Conservation (phyloP, 2,329 filamentous ascomycete species). For the Botrytis pseudocinerea region DNA sequence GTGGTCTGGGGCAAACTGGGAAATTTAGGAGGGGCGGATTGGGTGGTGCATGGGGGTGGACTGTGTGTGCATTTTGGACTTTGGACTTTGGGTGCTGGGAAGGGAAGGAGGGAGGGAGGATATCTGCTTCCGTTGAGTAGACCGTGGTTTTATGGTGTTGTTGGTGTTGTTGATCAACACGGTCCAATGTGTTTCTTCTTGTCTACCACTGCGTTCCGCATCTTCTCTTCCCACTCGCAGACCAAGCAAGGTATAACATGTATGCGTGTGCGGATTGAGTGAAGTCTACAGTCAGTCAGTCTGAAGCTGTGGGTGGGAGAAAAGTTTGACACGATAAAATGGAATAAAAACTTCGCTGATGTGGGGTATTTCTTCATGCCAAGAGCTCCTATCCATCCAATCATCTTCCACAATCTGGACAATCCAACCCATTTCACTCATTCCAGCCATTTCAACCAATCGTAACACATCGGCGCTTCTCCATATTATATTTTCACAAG, state of each 20-base stretch:
- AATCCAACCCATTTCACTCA: neutral
- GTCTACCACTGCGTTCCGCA: neutral
- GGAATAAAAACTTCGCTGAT: neutral
- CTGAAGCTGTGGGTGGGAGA: neutral
- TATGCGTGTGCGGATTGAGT: neutral
- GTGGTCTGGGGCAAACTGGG: neutral
- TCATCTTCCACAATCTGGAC: neutral
- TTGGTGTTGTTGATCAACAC: neutral
- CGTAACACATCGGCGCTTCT: conserved; percentile 5
- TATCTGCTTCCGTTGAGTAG: neutral
- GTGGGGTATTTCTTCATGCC: neutral
- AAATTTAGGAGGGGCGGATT: neutral
- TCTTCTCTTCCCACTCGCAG: neutral
- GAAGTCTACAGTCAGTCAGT: neutral
- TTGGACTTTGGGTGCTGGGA: neutral
- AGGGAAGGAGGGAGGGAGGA: neutral
- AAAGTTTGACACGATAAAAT: conserved; percentile 11
- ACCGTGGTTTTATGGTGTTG: neutral
- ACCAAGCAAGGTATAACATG: neutral
- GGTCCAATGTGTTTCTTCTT: neutral
- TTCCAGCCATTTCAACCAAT: neutral
- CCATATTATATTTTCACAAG: conserved; percentile 3
- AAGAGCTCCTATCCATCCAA: neutral
- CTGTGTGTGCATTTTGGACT: too few species aligned
- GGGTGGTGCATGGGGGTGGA: neutral